Percentiles rank a stretch among this genome's conserved stretches.
These are phyloP conservation scores for Secale cereale DNA, from an alignment of 176 grass and related monocot genomes.

Conservation along the genomic window DNA sequence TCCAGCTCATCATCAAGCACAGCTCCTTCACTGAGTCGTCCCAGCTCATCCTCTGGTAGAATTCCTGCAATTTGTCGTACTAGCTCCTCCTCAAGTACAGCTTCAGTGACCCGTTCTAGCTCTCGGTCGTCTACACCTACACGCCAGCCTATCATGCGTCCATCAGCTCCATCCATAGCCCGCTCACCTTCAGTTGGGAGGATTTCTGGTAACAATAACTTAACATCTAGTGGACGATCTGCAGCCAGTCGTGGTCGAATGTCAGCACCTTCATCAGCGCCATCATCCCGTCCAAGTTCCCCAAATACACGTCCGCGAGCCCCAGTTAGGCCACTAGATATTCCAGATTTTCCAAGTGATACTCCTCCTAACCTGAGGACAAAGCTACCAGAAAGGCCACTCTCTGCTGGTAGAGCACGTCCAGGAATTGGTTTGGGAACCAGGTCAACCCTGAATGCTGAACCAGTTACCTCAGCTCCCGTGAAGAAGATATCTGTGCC, in stretches of 20 bases:
- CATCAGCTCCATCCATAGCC: conserved; percentile 37
- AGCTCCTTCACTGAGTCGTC: conserved; percentile 25
- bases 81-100: conserved; percentile 45
- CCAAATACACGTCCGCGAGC: conserved; percentile 53
- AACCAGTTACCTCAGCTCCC: conserved; percentile 43
- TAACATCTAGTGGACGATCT: conserved; percentile 38
- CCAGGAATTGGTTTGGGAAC: conserved; percentile 48
- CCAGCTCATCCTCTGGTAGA: conserved; percentile 40
- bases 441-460: conserved; percentile 44
- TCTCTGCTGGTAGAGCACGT: conserved; percentile 64
- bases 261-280: conserved; percentile 68
- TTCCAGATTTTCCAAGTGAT: conserved; percentile 86
- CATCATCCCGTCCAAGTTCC: conserved; percentile 78
- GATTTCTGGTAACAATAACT: conserved; percentile 38
- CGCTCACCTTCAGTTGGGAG: conserved; percentile 69
- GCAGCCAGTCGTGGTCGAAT: conserved; percentile 45
- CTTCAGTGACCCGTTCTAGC: conserved; percentile 43
- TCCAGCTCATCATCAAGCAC: conserved; percentile 44
- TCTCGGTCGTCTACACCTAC: conserved; percentile 78
- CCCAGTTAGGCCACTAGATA: conserved; percentile 74
- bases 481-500: conserved; percentile 66
- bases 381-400: conserved; percentile 74
- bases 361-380: conserved; percentile 78
- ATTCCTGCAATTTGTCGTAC: conserved; percentile 37
- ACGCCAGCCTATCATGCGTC: conserved; percentile 42